These are phyloP conservation scores for Termitomyces sp. DNA, from an alignment of 768 basidiomycete genomes.

Conservation along the genomic window DNA sequence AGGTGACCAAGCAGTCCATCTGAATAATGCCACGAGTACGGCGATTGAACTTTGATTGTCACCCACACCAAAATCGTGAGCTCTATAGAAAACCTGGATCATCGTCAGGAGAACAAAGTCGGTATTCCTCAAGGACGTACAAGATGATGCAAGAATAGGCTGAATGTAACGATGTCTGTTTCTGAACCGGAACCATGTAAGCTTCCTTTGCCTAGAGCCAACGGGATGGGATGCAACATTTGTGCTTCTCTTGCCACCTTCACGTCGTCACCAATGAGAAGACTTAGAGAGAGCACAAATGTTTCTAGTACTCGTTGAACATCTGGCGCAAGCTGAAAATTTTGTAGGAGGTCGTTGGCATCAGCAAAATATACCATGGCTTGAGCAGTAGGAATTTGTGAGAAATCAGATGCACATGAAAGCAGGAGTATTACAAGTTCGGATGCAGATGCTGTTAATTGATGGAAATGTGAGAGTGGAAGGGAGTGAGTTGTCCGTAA, in stretches of 20 bases:
- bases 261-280: conserved; percentile 65
- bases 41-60: conserved; percentile 49
- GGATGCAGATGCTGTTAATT: conserved; percentile 54
- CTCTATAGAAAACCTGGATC: conserved; percentile 54
- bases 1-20: conserved; percentile 64
- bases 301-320: conserved; percentile 58
- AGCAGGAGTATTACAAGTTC: conserved; percentile 63
- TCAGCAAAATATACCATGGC: conserved; percentile 49
- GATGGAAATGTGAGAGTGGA: conserved; percentile 55
- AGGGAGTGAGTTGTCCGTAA: conserved; percentile 55
- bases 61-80: conserved; percentile 61
- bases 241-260: conserved; percentile 71
- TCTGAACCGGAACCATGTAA: conserved; percentile 56
- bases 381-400: conserved; percentile 60
- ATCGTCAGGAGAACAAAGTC: conserved; percentile 8
- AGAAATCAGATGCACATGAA: conserved; percentile 56
- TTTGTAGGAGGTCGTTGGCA: conserved; percentile 51
- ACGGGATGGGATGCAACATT: conserved; percentile 62
- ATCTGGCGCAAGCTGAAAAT: conserved; percentile 46
- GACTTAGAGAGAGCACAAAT: conserved; percentile 55
- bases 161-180: conserved; percentile 62
- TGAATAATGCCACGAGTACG: conserved; percentile 51
- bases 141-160: conserved; percentile 58
- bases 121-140: conserved; percentile 33
- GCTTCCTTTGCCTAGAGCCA: conserved; percentile 56